Base-by-base conservation (phyloP, 129 eudicot genomes). In the Logfia minima region DNA sequence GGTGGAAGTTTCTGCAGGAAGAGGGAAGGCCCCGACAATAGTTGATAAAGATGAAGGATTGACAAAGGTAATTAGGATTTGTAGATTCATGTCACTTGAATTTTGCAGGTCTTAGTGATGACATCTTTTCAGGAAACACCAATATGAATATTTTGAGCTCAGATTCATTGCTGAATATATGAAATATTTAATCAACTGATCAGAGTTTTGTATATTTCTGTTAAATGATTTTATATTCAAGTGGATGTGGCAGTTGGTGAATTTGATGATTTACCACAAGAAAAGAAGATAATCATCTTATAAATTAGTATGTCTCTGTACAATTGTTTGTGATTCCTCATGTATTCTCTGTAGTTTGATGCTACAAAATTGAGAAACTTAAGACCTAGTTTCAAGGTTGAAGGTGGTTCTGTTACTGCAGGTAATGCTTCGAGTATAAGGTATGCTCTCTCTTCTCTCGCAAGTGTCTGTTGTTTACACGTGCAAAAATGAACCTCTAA, bases 341-440 rank as follows among this genome's bases (percentile, higher is more conserved):
- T 43, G 62, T 29, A 64, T 68, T 21, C 53, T 58, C 24, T 72
- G 52, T 81, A 93, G 98, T 94, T 91, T 86, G 96, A 94, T 85
- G 93, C 88, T 59, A 75, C 83, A 14, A 94, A 84, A 64, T 51
- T 94, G 66, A 89, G 87, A 81, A 86, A 83, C 75, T 94, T 94
- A 74, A 75, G 86, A 66, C 96, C 97, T 73, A 94, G 93, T 85
- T 94, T 94, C 85, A 91, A 94, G 90, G 81, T 75, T 48, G 67
- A 86, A 70, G 96, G 95, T 63, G 98, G 98, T 72, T 72, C 98
- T 72, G 96, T 94, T 61, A 94, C 98, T 43, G 98, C 98, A 29
- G 98, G 98, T 76, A 94, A 94, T 85, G 92, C 98, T 82, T 94
- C 98, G 34, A 86, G 74, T 66, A 86, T 94, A 84, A 93, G 97